These are phyloP conservation scores for Diaporthe ilicicola DNA, from an alignment of 2,329 filamentous ascomycete genomes.

Conservation along the genomic window DNA sequence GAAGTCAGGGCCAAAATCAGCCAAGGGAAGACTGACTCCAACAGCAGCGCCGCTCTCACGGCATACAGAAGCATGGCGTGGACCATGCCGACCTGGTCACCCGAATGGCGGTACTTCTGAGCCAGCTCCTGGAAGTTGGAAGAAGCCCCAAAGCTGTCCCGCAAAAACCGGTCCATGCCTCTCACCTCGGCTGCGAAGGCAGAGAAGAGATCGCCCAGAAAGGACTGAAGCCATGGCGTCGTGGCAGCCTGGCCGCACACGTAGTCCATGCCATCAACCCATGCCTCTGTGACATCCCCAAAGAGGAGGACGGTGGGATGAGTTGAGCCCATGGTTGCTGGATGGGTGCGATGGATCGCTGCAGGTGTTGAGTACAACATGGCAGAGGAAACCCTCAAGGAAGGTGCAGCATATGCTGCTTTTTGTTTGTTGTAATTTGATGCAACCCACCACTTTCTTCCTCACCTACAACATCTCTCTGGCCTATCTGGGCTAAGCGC, in stretches of 20 bases:
- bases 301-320: constrained; percentile 11
- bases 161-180: neutral
- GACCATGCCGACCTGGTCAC: constrained; percentile 16
- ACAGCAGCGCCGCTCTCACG: constrained; percentile 6
- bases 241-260: constrained; percentile 7
- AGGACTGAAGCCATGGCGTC: constrained; percentile 14
- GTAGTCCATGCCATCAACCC: constrained; percentile 16
- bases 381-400: neutral
- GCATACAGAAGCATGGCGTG: constrained; percentile 19
- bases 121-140: constrained; percentile 6
- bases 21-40: neutral
- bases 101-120: neutral
- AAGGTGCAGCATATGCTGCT: neutral
- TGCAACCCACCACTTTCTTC: neutral
- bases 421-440: neutral
- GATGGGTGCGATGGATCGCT: constrained; percentile 2
- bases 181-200: neutral
- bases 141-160: constrained; percentile 6
- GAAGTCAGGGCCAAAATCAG: neutral
- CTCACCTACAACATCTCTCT: neutral
- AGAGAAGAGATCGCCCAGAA: constrained; percentile 2
- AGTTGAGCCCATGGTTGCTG: constrained; percentile 12
- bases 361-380: constrained; percentile 5
- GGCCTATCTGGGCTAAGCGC: neutral
- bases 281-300: constrained; percentile 16